phyloP scores from a whole-genome alignment of 2,329 filamentous ascomycete species.

The Cercospora citrullina region DNA sequence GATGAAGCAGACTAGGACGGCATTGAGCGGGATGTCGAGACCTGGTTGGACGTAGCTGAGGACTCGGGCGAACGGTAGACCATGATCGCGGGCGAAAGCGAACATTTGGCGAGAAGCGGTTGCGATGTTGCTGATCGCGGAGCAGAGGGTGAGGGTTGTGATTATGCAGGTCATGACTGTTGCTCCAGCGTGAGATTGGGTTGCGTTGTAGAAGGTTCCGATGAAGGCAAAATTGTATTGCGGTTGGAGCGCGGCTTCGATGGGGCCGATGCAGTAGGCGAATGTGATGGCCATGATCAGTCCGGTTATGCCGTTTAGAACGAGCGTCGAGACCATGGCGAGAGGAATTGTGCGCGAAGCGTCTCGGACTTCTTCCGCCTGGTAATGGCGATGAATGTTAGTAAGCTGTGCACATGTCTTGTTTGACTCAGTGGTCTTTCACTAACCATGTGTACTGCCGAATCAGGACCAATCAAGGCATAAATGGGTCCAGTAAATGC shows the following conservation, averaged over 20 bases:
- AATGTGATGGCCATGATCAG: constrained; percentile 46
- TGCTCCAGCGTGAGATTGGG: constrained; percentile 38
- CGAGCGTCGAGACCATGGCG: constrained; percentile 45
- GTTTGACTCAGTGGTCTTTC: not conserved
- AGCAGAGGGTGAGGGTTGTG: constrained; percentile 43
- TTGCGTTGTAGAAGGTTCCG: constrained; percentile 41
- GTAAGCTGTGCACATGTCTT: not conserved
- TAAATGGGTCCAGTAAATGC: constrained; percentile 29
- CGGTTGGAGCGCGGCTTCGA: constrained; percentile 34
- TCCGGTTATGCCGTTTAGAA: constrained; percentile 46
- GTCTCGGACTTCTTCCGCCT: constrained; percentile 36
- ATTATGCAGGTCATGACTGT: constrained; percentile 40
- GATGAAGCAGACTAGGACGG: constrained; percentile 30
- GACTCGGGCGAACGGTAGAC: constrained; percentile 42
- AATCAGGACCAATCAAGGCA: constrained; percentile 28
- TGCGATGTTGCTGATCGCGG: constrained; percentile 42
- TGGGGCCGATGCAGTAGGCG: constrained; percentile 40
- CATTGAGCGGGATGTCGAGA: constrained; percentile 34
- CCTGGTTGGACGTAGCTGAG: constrained; percentile 29
- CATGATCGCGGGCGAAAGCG: constrained; percentile 47
- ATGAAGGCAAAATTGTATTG: constrained; percentile 35
- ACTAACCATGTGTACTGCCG: constrained; percentile 28
- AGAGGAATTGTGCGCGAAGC: constrained; percentile 38
- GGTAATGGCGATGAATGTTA: not conserved
- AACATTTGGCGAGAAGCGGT: constrained; percentile 46